Conservation (phyloP, 495 filamentous ascomycete species). For the Daldinia vernicosa region DNA sequence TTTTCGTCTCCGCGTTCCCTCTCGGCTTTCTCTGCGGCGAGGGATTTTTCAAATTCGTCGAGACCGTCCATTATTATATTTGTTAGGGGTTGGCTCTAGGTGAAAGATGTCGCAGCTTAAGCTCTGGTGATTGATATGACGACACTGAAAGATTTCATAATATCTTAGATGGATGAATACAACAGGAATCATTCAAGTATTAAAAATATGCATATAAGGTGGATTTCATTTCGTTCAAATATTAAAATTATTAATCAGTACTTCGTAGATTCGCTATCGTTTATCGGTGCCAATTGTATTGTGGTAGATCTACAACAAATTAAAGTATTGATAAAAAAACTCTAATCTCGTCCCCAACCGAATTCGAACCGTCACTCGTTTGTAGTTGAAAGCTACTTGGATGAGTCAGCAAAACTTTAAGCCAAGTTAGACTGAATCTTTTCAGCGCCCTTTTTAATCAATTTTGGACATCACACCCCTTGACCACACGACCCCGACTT, state of each 20-base stretch:
- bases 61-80: slow-evolving; percentile 58
- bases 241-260: not conserved
- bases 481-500: slow-evolving; percentile 19
- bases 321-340: not conserved
- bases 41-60: slow-evolving; percentile 63
- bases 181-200: not conserved
- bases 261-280: not conserved
- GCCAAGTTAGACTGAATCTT: not conserved
- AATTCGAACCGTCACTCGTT: slow-evolving; percentile 1
- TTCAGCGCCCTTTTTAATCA: slow-evolving; percentile 16
- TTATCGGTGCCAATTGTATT: not conserved
- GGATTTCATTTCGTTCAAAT: not conserved
- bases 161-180: slow-evolving; percentile 6
- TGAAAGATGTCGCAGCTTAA: not conserved
- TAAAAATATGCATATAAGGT: slow-evolving; percentile 8
- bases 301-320: not conserved
- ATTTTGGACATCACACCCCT: slow-evolving; percentile 3
- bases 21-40: slow-evolving; percentile 62
- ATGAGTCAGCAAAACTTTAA: not conserved
- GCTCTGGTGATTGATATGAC: slow-evolving; percentile 18
- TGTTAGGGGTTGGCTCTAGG: not conserved
- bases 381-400: not conserved
- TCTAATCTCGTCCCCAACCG: not conserved
- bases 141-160: slow-evolving; percentile 12
- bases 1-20: slow-evolving; percentile 55